Conservation (phyloP, 2,329 filamentous ascomycete species). For the Fusarium tanahbumbuense region DNA sequence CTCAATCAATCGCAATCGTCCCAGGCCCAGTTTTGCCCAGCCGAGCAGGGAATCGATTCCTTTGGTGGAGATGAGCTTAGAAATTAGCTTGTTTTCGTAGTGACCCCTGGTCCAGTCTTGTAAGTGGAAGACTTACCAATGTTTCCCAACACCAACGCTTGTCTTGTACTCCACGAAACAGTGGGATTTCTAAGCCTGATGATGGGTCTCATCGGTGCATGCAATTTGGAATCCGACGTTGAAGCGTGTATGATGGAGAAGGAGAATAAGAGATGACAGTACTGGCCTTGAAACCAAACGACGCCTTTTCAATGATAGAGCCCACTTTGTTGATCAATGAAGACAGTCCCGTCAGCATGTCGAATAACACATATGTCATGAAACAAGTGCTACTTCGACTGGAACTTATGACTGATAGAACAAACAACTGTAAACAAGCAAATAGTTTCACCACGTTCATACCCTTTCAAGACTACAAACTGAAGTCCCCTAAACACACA, state of each 20-base stretch:
- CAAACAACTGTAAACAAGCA: background rate
- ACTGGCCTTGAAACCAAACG: background rate
- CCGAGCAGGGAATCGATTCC: background rate
- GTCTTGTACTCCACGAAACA: slow-evolving; percentile 14
- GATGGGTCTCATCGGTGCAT: background rate
- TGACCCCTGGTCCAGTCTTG: background rate
- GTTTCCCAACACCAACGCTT: slow-evolving; percentile 1
- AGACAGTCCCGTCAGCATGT: background rate
- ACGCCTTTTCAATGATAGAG: background rate
- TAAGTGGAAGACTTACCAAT: slow-evolving; percentile 2
- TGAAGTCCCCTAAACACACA: background rate
- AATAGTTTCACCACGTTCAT: background rate
- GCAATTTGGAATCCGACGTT: too few species aligned
- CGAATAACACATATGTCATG: slow-evolving; percentile 20
- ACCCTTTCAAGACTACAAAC: background rate
- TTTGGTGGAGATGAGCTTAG: slow-evolving; percentile 1
- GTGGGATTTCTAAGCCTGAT: slow-evolving; percentile 20
- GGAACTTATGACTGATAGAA: background rate
- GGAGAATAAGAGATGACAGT: background rate
- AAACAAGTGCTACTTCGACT: background rate
- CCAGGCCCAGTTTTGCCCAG: slow-evolving; percentile 4
- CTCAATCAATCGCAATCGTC: background rate
- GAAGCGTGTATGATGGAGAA: background rate
- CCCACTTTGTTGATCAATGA: background rate
- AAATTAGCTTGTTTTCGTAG: background rate